Conservation (phyloP, 768 basidiomycete genomes). For the Tephrocybe sp. region DNA sequence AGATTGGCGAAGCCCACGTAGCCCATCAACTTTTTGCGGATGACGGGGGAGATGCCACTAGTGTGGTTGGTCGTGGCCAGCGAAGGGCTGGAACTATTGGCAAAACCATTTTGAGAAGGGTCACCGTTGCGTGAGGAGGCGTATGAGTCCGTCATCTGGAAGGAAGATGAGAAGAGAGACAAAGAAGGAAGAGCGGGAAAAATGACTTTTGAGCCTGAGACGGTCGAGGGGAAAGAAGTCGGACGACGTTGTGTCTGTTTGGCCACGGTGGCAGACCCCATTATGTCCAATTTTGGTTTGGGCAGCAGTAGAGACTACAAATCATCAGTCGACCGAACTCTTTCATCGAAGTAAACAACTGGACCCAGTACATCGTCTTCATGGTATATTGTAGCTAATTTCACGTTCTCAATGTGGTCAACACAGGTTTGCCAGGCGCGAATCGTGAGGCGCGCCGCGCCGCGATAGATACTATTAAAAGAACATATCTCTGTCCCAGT, state of each 20-base stretch:
- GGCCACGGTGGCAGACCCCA: constrained; percentile 37
- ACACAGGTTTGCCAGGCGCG: background rate
- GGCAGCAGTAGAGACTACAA: constrained; percentile 45
- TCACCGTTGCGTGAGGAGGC: constrained; percentile 67
- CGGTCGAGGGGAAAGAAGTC: constrained; percentile 53
- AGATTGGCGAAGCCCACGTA: constrained; percentile 97
- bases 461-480: constrained; percentile 5
- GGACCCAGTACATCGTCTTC: constrained; percentile 29
- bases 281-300: constrained; percentile 46
- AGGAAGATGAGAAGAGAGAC: constrained; percentile 26
- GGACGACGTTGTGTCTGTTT: constrained; percentile 50
- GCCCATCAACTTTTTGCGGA: constrained; percentile 92
- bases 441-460: background rate
- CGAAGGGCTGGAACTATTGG: constrained; percentile 67
- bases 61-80: constrained; percentile 38
- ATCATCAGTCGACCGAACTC: background rate
- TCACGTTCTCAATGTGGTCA: constrained; percentile 5
- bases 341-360: background rate
- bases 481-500: no score
- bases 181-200: constrained; percentile 30
- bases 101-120: constrained; percentile 54
- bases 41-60: constrained; percentile 44
- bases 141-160: constrained; percentile 77
- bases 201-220: constrained; percentile 55
- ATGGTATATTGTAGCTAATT: constrained; percentile 17